Conservation (phyloP, 306 rosid genomes). For the Citrullus amarus region DNA sequence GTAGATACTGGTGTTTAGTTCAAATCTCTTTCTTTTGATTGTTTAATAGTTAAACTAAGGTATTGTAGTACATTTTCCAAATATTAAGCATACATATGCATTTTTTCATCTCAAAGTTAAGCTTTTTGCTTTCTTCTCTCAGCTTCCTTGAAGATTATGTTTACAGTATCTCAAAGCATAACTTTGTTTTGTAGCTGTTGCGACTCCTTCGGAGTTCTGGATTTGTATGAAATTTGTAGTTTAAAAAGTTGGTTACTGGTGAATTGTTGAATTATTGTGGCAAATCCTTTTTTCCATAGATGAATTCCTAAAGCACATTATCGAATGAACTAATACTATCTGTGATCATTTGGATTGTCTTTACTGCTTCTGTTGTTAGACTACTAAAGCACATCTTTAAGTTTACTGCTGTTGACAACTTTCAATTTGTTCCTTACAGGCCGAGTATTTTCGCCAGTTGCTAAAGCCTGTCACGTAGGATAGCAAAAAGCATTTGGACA, state of each 20-base stretch:
- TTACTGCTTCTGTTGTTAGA: background rate
- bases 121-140: background rate
- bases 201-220: background rate
- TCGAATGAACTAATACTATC: background rate
- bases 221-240: background rate
- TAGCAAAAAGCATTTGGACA: slow-evolving; percentile 4
- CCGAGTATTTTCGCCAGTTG: slow-evolving; percentile 94
- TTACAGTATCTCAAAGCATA: background rate
- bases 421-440: slow-evolving; percentile 37
- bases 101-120: background rate
- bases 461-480: slow-evolving; percentile 99
- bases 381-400: background rate
- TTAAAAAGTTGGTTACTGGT: background rate
- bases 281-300: background rate
- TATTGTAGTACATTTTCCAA: too few relatives aligned
- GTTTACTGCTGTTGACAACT: background rate
- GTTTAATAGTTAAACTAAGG: slow-evolving; percentile 1
- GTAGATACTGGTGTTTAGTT: background rate
- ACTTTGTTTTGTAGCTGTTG: background rate
- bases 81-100: background rate
- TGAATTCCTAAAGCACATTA: background rate
- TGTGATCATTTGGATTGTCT: background rate
- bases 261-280: background rate
- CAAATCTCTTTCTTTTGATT: background rate
- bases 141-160: background rate